Base-by-base conservation (phyloP, 106 monocot species). In the Dendrobium huoshanense region DNA sequence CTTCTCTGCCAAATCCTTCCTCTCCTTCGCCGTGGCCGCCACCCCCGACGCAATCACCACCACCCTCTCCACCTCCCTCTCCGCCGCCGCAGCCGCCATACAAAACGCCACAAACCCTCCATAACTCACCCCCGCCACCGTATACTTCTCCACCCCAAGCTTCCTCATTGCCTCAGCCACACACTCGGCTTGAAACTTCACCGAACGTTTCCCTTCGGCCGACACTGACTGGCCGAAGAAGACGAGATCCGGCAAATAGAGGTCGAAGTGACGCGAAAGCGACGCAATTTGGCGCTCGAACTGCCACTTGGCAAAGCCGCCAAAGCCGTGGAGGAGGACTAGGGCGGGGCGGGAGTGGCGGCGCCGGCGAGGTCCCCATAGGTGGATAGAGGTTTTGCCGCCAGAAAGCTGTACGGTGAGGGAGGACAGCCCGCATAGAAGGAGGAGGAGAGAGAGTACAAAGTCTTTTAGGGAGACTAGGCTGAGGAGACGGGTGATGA, bases 51-150 rank as follows among this genome's bases (percentile, higher is more conserved):
- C 92, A 37, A 89, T 83, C 67, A 92, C 89, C 81, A 85, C 89
- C 68, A 74, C 29, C 20, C 16, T 43, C 17, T 87, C 84, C 68
- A 25, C 25, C 29, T 33, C 29, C 20, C 49, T 67, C 48, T 41
- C 87, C 25, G 89, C 87, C 15, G 80, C 59, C 61, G 40, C 27
- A 72, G 76, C 27, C 29, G 82, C 87, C 82, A 89, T 7, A 68
- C 87, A 87, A 87, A 87, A 89, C 44, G 87, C 89, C 45, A 89
- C 89, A 77, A 84, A 89, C 51, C 94, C 94, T 13, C 94, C 94
- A 83, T 94, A 94, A 76, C 94, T 94, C 42, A 80, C 91, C 77
- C 88, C 88, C 24, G 25, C 67, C 27, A 22, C 65, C 19, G 24
- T 7, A 3, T 22, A 20, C n/a, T 11, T 29, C 67, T 67, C 67